Evolutionary conservation across 352 stramenopile genomes (phyloP), one percentile per base, ranked within the genome.

Genomic region (Globisporangium viniferum): DNA sequence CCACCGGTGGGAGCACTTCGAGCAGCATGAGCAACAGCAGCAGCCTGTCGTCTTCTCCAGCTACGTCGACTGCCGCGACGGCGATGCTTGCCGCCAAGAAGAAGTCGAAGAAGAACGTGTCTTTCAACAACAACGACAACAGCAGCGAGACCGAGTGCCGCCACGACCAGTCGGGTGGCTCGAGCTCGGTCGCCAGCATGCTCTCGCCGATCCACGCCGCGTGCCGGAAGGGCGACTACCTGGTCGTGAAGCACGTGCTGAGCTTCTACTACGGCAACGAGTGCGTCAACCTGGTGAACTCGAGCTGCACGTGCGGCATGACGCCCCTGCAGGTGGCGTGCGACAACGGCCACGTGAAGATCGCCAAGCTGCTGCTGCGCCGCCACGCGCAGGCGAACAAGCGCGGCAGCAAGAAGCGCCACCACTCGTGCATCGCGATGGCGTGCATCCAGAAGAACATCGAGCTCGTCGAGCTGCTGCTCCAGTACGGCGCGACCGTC

Each of bases 321-420:
- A 91, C 84, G 58, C 82, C 84, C 35, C 68, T 94, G 5, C 81
- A 94, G 62, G 84, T 92, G 49, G 84, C 84, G 29, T 87, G 83
- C 64, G 79, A 84, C 62, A 59, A 69, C 1, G 82, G 80, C 22
- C 77, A 92, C 72, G 62, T 61, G 27, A 74, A 76, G 22, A 75
- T 94, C 35, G 82, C 81, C 53, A 86, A 88, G 73, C 59, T 92
- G 51, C 67, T 94, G 57, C 77, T 94, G 33, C 78, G 77, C 35
- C 72, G 79, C 59, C 79, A 88, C 53, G 86, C 84, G 18, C 72
- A 88, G 36, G 76, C 82, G 9, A 90, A 88, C 72, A 79, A 77
- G 46, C 73, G 67, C 55, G 62, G 48, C 15, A 67, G 69, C 61
- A 89, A 83, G 66, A 78, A 75, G 66, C 73, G 72, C 33, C 73